Evolutionary conservation across 2,329 filamentous ascomycete genomes (phyloP), one percentile per base, ranked within the genome.

Genomic region (Drechslerella coelobrocha): DNA sequence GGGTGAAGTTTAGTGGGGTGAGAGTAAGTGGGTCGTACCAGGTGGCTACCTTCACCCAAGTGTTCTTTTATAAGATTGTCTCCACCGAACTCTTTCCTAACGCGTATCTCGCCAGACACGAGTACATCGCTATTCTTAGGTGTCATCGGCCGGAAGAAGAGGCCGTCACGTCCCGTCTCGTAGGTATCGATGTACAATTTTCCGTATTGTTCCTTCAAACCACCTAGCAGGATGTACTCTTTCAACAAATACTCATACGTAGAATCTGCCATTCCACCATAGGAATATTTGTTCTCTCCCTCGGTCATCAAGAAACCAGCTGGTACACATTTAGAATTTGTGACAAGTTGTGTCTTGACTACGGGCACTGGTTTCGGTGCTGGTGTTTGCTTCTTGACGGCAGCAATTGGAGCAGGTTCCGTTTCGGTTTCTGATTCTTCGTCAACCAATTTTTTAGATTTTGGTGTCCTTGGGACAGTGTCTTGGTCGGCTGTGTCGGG

Each of bases 141-240:
- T 19, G 86, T 84, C 85, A 94, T 89, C 0, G 92, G 91, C 3
- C 88, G 84, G 79, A 86, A 96, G 63, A 96, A 85, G 8, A 96
- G 82, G 78, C 89, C 84, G 73, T 91, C 83, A 73, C 89, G 89
- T 34, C 88, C 85, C 0, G 86, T 86, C 3, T 88, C 84, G 27
- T 88, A 84, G 2, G 86, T 84, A 62, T 84, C 85, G 65, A 88
- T 82, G 77, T 95, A 91, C 79, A 96, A 84, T 19, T 83, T 84
- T 71, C 83, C 82, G 78, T 95, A 95, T 77, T 91, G 78, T 1
- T 89, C 27, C 72, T 88, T 85, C 1, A 87, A 82, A 0, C 91
- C 92, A 63, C 90, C 90, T 1, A 96, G 84, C 3, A 96, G 83
- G 10, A 94, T 80, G 76, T 88, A 89, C 80, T 92, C 81, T 76